Base-by-base conservation (phyloP, 805 yeast species). In the Metschnikowia anglica region DNA sequence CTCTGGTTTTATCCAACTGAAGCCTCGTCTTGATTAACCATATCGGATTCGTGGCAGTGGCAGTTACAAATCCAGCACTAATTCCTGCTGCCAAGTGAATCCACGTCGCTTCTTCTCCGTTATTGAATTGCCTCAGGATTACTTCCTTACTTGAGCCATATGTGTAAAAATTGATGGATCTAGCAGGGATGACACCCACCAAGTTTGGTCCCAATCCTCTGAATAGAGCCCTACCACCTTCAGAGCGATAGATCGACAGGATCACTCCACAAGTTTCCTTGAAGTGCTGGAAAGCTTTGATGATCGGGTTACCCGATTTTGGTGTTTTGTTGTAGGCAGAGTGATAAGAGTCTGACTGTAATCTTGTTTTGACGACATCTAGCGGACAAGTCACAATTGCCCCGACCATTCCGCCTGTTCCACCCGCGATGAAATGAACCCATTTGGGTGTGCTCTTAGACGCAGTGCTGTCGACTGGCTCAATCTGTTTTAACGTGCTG, bases 391-490 rank as follows among this genome's bases (percentile, higher is more conserved):
- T 93, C 41, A 81, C 82, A 2, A 91, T 68, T 2, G 99, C 96
- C 19, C 99, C 99, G 23, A 91, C 87, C 97, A 93, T 93, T 12
- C 99, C 99, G 25, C 97, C 99, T 19, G 87, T 62, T 11, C 96
- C 95, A 38, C 93, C 95, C 10, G 95, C 90, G n/a, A 86, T 86
- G 59, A 86, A 86, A 65, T 85, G 91, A 5, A 85, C 88, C 91
- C 76, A 71, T 37, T 65, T 66, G 54, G 50, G 52, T 44, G 65
- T 32, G 48, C 44, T 41, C 52, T 45, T 42, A 18, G 34, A 27
- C 23, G 33, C 16, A 38, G 27, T 26, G 18, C 48, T 44, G 26
- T 52, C 61, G 6, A 65, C 35, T 19, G 55, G 52, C 43, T 60
- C 64, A 1, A 75, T 66, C 34, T 60, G 63, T 59, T 80, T 69